These are phyloP conservation scores for Strobilomyces dryophilus DNA, from an alignment of 768 basidiomycete genomes.

Conservation along the genomic window DNA sequence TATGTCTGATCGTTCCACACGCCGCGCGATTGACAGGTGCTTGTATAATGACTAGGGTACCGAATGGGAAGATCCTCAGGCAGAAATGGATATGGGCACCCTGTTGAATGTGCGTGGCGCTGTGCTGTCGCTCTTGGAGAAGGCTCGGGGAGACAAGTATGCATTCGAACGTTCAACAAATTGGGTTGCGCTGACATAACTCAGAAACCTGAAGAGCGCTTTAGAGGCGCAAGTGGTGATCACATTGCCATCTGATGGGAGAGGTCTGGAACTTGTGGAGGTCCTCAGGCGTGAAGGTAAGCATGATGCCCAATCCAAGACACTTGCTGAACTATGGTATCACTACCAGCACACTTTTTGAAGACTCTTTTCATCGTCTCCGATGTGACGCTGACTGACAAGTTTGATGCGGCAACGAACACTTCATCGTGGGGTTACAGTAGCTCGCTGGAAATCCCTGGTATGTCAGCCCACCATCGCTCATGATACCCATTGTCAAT, in stretches of 20 bases:
- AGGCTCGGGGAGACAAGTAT: conserved; percentile 73
- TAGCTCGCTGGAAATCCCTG: conserved; percentile 40
- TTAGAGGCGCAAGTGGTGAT: conserved; percentile 74
- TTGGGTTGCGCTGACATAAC: not conserved
- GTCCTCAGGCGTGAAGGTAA: conserved; percentile 43
- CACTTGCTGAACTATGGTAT: not conserved
- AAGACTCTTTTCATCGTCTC: conserved; percentile 82
- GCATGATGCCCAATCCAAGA: not conserved
- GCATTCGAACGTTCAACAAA: conserved; percentile 13
- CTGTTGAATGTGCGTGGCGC: conserved; percentile 57
- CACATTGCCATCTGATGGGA: conserved; percentile 40
- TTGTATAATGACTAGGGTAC: conserved; percentile 34
- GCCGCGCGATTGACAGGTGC: not conserved
- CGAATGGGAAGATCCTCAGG: conserved; percentile 59
- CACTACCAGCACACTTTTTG: conserved; percentile 52
- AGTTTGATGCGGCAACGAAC: conserved; percentile 37
- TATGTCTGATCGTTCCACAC: conserved; percentile 32
- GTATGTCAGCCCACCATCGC: conserved; percentile 32
- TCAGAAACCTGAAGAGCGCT: conserved; percentile 68
- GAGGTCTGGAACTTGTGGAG: conserved; percentile 30
- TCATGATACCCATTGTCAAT: not conserved
- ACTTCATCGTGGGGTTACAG: conserved; percentile 49
- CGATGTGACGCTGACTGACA: conserved; percentile 50
- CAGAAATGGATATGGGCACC: conserved; percentile 57
- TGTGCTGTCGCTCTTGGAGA: conserved; percentile 68